phyloP scores from a whole-genome alignment of 495 filamentous ascomycete genomes.

The Lindgomyces ingoldianus region DNA sequence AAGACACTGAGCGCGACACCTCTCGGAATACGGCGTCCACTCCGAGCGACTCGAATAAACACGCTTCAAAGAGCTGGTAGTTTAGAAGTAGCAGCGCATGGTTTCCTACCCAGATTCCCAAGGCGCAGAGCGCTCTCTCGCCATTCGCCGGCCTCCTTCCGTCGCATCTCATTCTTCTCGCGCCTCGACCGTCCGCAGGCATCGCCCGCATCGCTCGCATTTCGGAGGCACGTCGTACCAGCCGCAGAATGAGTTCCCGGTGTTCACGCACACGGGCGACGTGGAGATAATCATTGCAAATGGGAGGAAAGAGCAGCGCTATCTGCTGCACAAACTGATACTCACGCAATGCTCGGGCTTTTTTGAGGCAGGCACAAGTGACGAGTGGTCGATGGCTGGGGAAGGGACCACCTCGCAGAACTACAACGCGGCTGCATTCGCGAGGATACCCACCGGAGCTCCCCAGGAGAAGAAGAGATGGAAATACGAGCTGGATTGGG shows the following conservation, averaged over 20 bases:
- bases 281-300: slow-evolving; percentile 80
- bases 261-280: slow-evolving; percentile 87
- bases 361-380: slow-evolving; percentile 85
- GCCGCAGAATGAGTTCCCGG: slow-evolving; percentile 85
- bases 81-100: slow-evolving; percentile 19
- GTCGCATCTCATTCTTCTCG: slow-evolving; percentile 62
- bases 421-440: slow-evolving; percentile 32
- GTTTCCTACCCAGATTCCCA: slow-evolving; percentile 64
- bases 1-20: not conserved
- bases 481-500: slow-evolving; percentile 85
- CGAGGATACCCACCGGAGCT: slow-evolving; percentile 44
- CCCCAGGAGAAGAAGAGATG: slow-evolving; percentile 60
- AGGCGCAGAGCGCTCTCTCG: slow-evolving; percentile 53
- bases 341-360: slow-evolving; percentile 87
- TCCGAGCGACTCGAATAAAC: not conserved
- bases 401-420: slow-evolving; percentile 56
- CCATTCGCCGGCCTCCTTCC: slow-evolving; percentile 60
- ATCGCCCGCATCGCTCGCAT: slow-evolving; percentile 78
- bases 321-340: slow-evolving; percentile 82
- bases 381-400: slow-evolving; percentile 72
- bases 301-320: slow-evolving; percentile 73
- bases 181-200: slow-evolving; percentile 58
- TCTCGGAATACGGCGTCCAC: not conserved
- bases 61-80: slow-evolving; percentile 3
- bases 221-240: slow-evolving; percentile 68